These are phyloP conservation scores for Cutaneotrichosporon sp. DNA, from an alignment of 1,284 basidiomycete species.

Conservation along the genomic window DNA sequence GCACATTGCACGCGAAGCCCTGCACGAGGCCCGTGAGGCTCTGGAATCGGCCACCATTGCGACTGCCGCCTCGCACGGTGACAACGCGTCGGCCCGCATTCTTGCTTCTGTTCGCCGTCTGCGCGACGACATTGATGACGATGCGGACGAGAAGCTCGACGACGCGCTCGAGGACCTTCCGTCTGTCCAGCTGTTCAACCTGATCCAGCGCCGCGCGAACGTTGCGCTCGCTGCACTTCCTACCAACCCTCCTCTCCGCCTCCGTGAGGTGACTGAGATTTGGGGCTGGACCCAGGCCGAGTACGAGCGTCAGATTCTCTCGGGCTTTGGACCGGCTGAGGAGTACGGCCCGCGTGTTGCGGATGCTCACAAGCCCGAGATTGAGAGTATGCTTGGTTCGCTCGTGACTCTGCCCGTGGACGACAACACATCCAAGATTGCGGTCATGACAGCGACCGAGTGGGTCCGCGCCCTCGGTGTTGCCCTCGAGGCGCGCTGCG, in stretches of 20 bases:
- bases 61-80: conserved; percentile 41
- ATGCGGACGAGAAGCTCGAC: conserved; percentile 46
- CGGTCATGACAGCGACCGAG: conserved; percentile 34
- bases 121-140: conserved; percentile 47
- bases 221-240: conserved; percentile 25
- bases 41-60: conserved; percentile 48
- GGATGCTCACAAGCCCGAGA: conserved; percentile 47
- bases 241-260: conserved; percentile 22
- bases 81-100: conserved; percentile 29
- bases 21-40: conserved; percentile 53
- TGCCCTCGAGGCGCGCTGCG: conserved; percentile 44
- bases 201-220: conserved; percentile 47
- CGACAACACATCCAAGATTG: conserved; percentile 23
- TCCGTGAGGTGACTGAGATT: conserved; percentile 42
- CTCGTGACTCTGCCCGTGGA: conserved; percentile 26
- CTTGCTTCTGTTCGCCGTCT: conserved; percentile 35
- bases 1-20: conserved; percentile 52
- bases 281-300: conserved; percentile 47
- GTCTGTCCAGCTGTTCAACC: conserved; percentile 46
- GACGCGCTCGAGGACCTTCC: conserved; percentile 54
- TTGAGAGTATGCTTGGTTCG: conserved; percentile 40
- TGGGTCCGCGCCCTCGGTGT: conserved; percentile 50
- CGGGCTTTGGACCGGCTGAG: conserved; percentile 52
- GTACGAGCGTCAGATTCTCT: conserved; percentile 50
- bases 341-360: conserved; percentile 49